Evolutionary conservation across 1,284 basidiomycete species (phyloP).

Genomic region (Sporisorium scitamineum): DNA sequence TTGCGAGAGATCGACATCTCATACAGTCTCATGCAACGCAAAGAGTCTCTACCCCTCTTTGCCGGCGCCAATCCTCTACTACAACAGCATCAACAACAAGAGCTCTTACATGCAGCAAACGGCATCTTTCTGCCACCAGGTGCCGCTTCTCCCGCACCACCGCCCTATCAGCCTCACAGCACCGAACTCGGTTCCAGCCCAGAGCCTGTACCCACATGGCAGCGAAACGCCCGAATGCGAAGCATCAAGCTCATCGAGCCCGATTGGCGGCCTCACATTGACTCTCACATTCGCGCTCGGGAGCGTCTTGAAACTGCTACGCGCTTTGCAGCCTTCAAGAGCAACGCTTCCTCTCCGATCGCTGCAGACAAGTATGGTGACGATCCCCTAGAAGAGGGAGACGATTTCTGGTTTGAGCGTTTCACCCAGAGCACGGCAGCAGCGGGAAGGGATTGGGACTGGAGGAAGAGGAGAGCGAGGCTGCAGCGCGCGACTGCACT

Average conservation of each 20-base stretch:
- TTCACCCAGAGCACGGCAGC: conserved; percentile 65
- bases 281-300: conserved; percentile 57
- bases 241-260: conserved; percentile 60
- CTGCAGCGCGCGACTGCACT: conserved; percentile 39
- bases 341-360: too few relatives aligned
- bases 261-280: conserved; percentile 58
- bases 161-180: conserved; percentile 22
- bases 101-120: conserved; percentile 12
- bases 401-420: conserved; percentile 67
- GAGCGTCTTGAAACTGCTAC: conserved; percentile 57
- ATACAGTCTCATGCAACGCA: conserved; percentile 31
- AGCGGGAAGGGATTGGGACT: conserved; percentile 65
- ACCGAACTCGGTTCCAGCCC: too few relatives aligned
- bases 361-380: not conserved
- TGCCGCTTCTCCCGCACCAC: conserved; percentile 18
- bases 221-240: not conserved
- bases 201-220: not conserved
- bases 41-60: conserved; percentile 18
- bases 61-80: conserved; percentile 1
- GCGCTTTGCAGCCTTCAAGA: conserved; percentile 25
- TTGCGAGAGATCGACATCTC: conserved; percentile 40
- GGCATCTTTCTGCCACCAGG: conserved; percentile 1
- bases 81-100: conserved; percentile 9
- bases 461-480: conserved; percentile 53
- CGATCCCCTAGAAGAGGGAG: not conserved